phyloP scores from a whole-genome alignment of 2,329 filamentous ascomycete genomes.

The Botrytis paeoniae region DNA sequence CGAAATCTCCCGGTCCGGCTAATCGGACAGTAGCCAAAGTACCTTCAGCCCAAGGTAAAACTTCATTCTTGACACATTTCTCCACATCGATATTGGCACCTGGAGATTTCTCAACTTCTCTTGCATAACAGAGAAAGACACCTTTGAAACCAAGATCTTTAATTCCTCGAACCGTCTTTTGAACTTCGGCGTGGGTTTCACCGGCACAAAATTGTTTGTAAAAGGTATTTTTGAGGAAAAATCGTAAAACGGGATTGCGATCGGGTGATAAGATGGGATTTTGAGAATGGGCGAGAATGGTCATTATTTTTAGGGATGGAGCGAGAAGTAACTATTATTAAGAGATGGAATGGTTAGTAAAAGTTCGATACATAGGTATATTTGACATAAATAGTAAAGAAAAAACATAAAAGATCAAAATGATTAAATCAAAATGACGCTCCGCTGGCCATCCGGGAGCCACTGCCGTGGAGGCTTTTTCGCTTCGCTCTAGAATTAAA shows the following conservation, averaged over 20 bases:
- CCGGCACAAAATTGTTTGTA: slow-evolving; percentile 92
- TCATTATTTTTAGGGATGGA: slow-evolving; percentile 67
- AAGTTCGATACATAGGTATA: neutral
- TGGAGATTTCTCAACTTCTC: slow-evolving; percentile 65
- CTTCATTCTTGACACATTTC: slow-evolving; percentile 55
- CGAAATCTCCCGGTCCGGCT: slow-evolving; percentile 49
- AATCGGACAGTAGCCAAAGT: slow-evolving; percentile 69
- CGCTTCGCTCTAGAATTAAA: neutral
- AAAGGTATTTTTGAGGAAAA: slow-evolving; percentile 74
- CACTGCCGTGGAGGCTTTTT: neutral
- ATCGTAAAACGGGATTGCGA: slow-evolving; percentile 67
- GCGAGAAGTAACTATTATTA: slow-evolving; percentile 57
- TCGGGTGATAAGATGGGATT: slow-evolving; percentile 69
- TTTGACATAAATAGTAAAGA: neutral
- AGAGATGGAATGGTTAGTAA: slow-evolving; percentile 26
- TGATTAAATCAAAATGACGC: neutral
- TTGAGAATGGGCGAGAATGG: slow-evolving; percentile 65
- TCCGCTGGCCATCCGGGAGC: neutral
- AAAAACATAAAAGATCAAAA: neutral
- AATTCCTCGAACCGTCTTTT: slow-evolving; percentile 59
- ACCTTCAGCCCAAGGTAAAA: slow-evolving; percentile 69
- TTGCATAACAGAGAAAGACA: slow-evolving; percentile 80
- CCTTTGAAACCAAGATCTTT: slow-evolving; percentile 76
- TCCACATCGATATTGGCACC: slow-evolving; percentile 46
- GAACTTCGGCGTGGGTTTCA: slow-evolving; percentile 67